Evolutionary conservation across 2,329 filamentous ascomycete species (phyloP).

Genomic region (Talaromyces piceae): DNA sequence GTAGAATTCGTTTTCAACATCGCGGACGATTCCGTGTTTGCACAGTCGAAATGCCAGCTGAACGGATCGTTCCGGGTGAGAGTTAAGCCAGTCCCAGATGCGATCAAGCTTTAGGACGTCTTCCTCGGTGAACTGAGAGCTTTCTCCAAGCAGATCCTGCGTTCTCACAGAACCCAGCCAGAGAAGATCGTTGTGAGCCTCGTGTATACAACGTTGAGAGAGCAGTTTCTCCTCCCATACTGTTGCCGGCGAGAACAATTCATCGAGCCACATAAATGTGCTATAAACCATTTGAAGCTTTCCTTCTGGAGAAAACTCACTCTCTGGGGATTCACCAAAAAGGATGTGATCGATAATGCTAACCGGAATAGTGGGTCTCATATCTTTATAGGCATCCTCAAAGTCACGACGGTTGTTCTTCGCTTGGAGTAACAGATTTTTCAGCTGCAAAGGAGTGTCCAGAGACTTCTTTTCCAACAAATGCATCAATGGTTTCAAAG

Average conservation of each 20-base stretch:
- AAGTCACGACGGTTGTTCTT: not conserved
- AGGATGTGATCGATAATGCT: conserved; percentile 2
- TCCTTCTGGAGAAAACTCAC: not conserved
- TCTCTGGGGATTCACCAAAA: not conserved
- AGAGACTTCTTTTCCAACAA: not conserved
- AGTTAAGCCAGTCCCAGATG: not conserved
- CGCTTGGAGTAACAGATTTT: not conserved
- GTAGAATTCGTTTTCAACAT: conserved; percentile 1
- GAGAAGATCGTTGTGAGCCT: not conserved
- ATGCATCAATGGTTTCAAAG: not conserved
- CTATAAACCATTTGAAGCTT: not conserved
- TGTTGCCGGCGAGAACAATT: not conserved
- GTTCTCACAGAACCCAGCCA: not conserved
- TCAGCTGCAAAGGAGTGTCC: not conserved
- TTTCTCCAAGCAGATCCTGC: not conserved
- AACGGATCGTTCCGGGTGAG: not conserved
- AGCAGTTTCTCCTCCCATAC: not conserved
- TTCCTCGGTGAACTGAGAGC: not conserved
- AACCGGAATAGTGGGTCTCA: not conserved
- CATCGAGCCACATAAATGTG: conserved; percentile 5
- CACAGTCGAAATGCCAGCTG: conserved; percentile 2
- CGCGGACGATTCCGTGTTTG: not conserved
- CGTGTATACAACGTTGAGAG: not conserved
- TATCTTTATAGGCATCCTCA: not conserved
- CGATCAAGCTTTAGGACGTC: not conserved